Conservation (phyloP, 495 filamentous ascomycete species). For the Talaromyces proteolyticus region DNA sequence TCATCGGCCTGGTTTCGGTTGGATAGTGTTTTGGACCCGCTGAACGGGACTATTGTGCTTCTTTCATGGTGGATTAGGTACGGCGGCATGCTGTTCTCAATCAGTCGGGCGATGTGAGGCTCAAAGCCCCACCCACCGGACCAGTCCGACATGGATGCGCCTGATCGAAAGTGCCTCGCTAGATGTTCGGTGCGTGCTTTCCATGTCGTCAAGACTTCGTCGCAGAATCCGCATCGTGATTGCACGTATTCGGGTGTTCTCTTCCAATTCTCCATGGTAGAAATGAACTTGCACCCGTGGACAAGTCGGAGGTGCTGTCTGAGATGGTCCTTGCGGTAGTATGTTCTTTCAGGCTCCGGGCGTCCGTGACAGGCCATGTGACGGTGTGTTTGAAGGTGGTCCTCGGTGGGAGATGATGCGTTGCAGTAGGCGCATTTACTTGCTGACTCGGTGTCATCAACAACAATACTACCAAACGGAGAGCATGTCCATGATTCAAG, state of each 20-base stretch:
- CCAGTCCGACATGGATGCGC: conserved; percentile 61
- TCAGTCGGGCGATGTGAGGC: conserved; percentile 50
- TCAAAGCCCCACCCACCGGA: conserved; percentile 66
- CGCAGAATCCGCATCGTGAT: conserved; percentile 64
- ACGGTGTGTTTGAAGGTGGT: conserved; percentile 46
- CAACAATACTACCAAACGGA: conserved; percentile 63
- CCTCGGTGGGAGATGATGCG: conserved; percentile 7
- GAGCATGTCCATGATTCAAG: conserved; percentile 73
- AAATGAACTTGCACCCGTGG: conserved; percentile 55
- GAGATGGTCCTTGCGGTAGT: conserved; percentile 75
- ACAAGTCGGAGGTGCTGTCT: conserved; percentile 68
- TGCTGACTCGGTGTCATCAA: conserved; percentile 45
- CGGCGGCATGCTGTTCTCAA: conserved; percentile 58
- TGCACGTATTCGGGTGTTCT: conserved; percentile 48
- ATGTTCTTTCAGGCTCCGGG: conserved; percentile 55
- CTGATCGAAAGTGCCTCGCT: conserved; percentile 57
- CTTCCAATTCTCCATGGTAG: conserved; percentile 65
- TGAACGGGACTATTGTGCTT: conserved; percentile 18
- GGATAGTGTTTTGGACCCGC: neutral
- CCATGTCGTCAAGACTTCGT: conserved; percentile 53
- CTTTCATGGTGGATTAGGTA: conserved; percentile 28
- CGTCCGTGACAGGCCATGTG: conserved; percentile 58
- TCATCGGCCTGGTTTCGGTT: neutral
- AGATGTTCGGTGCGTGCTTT: conserved; percentile 54
- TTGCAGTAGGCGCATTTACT: conserved; percentile 12